Conservation (phyloP, 2,329 filamentous ascomycete species). For the Pyricularia grisea region DNA sequence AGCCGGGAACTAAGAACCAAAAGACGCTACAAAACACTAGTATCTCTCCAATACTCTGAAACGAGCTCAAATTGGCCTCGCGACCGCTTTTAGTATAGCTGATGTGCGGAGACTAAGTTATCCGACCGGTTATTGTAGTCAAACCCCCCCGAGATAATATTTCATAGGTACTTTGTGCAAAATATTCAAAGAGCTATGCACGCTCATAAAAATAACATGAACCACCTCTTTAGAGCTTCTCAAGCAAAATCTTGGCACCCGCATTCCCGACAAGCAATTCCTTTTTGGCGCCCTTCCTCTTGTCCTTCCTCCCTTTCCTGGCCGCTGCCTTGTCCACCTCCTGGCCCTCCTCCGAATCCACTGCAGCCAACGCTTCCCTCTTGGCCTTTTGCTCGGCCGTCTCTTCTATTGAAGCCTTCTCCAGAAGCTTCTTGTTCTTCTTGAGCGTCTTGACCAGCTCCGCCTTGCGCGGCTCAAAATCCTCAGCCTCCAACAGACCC, state of each 20-base stretch:
- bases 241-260: constrained; percentile 51
- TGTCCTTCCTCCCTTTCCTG: constrained; percentile 30
- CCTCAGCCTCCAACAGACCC: constrained; percentile 62
- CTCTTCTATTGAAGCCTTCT: constrained; percentile 55
- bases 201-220: not conserved
- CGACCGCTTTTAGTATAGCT: not conserved
- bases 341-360: constrained; percentile 22
- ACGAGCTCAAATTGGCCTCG: no score
- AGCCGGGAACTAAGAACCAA: no score
- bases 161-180: not conserved
- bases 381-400: constrained; percentile 40
- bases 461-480: constrained; percentile 46
- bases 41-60: no score
- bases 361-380: constrained; percentile 18
- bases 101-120: not conserved
- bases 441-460: constrained; percentile 62
- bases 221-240: constrained; percentile 35
- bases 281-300: constrained; percentile 29
- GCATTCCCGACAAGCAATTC: constrained; percentile 44
- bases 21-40: no score
- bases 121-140: not conserved
- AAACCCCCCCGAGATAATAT: not conserved
- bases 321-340: constrained; percentile 33
- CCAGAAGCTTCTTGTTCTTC: constrained; percentile 62
- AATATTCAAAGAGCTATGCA: not conserved